Conservation (phyloP, 768 basidiomycete species). For the Suillus plorans region DNA sequence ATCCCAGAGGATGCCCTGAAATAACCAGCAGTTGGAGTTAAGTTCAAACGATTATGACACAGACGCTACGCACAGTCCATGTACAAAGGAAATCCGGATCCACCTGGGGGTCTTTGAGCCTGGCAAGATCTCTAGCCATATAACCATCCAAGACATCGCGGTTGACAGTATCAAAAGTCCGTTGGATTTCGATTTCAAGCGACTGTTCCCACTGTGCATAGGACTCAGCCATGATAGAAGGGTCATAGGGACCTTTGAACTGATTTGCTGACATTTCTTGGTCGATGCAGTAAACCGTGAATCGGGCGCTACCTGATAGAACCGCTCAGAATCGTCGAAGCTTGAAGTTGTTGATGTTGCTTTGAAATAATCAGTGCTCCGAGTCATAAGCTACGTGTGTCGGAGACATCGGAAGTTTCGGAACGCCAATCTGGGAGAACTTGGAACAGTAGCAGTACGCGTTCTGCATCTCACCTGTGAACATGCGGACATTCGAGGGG, state of each 20-base stretch:
- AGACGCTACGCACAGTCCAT: not conserved
- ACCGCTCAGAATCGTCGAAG: not conserved
- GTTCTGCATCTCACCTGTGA: not conserved
- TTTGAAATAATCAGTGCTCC: not conserved
- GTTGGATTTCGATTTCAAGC: slow-evolving; percentile 4
- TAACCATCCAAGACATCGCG: not conserved
- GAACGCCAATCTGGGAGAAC: not conserved
- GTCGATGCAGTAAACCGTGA: slow-evolving; percentile 22
- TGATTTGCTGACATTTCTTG: not conserved
- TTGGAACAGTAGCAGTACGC: not conserved
- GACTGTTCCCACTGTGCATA: slow-evolving; percentile 5
- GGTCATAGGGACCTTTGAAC: not conserved
- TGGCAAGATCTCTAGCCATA: slow-evolving; percentile 4
- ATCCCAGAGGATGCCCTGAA: slow-evolving; percentile 1
- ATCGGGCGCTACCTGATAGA: slow-evolving; percentile 7
- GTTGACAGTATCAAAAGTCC: not conserved
- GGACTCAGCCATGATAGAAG: slow-evolving; percentile 1
- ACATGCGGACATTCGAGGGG: not conserved
- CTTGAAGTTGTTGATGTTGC: not conserved
- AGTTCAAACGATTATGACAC: not conserved
- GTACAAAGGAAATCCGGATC: slow-evolving; percentile 4
- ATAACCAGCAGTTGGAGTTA: not conserved
- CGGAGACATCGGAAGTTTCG: not conserved
- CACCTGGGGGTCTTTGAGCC: not conserved
- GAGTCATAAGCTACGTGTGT: not conserved